Base-by-base conservation (phyloP, 2,329 filamentous ascomycete species). In the Byssothecium circinans region DNA sequence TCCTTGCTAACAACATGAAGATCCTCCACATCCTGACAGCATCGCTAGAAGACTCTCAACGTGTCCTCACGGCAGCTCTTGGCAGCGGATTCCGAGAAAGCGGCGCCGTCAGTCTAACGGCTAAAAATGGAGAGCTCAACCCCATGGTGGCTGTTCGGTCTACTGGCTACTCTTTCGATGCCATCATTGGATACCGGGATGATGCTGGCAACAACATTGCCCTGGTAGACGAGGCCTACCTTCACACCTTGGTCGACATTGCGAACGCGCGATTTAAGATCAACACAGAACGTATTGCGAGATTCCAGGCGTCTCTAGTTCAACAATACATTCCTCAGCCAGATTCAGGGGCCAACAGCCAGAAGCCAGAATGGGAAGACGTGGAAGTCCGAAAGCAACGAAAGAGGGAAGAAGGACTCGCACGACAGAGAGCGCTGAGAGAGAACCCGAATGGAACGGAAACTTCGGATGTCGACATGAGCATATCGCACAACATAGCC, bases 31-130 rank as follows among this genome's bases (percentile, higher is more conserved):
- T 97, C 35, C 80, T 95, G 60, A 85, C 89, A 5, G 83, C 90
- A 14, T 92, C 89, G 0, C 77, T 85, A 0, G 72, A 81, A 11
- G 83, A 92, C 60, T 90, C 92, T 3, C 87, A 95, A 56, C 77
- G 81, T 8, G 78, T 95, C 15, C 80, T 96, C 12, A 79, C 84
- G 10, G 88, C 88, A 36, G 91, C 88, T 1, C 77, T 92, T 8
- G 82, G 85, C 58, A 87, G 90, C 3, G 92, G 92, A 0, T 96
- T 96, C 67, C 85, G 92, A 12, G 92, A 97, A 73, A 94, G 88
- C 49, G 92, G 92, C 15, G 86, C 92, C 41, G 79, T 95, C 48
- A 89, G 86, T 61, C 67, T 89, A 38, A 69, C 71, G 19, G 47
- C 66, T 10, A 62, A 67, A 20, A 56, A 70, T 18, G 69, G 72